Percentiles rank a stretch among this genome's conserved stretches.
Conservation (phyloP, 768 basidiomycete genomes). For the Rhizopogon rudus region DNA sequence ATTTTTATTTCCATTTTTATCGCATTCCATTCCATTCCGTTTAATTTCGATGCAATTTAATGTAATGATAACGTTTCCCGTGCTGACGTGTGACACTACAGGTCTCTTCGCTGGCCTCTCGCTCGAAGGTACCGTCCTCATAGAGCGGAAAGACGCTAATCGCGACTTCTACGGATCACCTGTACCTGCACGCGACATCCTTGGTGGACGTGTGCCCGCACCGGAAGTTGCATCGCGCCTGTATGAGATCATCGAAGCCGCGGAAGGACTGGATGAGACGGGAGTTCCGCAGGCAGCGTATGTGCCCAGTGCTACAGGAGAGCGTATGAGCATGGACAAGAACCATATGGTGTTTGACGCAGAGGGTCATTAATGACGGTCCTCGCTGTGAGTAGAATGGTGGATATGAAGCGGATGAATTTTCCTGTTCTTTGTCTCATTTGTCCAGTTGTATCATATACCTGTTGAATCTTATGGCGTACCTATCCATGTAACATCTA, state of each 20-base stretch:
- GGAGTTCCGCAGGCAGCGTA: conserved; percentile 77
- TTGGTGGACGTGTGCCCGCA: conserved; percentile 92
- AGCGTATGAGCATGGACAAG: conserved; percentile 45
- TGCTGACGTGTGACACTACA: conserved; percentile 19
- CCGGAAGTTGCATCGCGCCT: conserved; percentile 90
- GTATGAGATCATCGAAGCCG: conserved; percentile 96
- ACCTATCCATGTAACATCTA: background rate
- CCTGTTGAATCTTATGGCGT: background rate
- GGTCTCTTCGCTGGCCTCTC: conserved; percentile 94
- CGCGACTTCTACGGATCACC: conserved; percentile 93
- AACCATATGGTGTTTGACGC: conserved; percentile 73
- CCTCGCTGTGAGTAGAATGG: background rate
- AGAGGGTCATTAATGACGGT: conserved; percentile 34
- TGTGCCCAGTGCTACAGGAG: conserved; percentile 63
- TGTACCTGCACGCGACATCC: conserved; percentile 85
- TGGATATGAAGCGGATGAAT: background rate
- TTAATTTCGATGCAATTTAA: background rate
- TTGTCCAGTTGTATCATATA: background rate
- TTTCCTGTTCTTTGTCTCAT: background rate
- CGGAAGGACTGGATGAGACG: conserved; percentile 86
- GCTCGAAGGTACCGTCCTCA: conserved; percentile 89
- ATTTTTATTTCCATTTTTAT: background rate
- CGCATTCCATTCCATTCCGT: background rate
- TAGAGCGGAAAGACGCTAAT: conserved; percentile 96
- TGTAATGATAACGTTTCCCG: background rate